A percentile compares a stretch with the other conserved stretches of the same genome.
These are phyloP conservation scores for Calocybe indica DNA, from an alignment of 768 basidiomycete species.

Conservation along the genomic window DNA sequence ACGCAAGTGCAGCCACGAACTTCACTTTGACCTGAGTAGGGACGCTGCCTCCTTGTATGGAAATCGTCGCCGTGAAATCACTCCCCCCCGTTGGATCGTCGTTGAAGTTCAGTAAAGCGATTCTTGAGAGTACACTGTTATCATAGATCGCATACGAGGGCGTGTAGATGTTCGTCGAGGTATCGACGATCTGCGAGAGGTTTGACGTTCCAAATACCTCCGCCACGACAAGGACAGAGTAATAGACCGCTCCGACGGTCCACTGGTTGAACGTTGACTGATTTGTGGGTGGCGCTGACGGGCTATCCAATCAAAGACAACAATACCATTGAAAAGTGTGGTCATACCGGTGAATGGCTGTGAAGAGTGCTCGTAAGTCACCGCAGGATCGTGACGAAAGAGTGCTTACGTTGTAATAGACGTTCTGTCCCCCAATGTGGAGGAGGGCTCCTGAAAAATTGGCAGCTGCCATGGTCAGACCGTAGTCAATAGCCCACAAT, in stretches of 20 bases:
- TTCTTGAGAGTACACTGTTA: slow-evolving; percentile 50
- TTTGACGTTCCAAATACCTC: slow-evolving; percentile 68
- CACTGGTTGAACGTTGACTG: slow-evolving; percentile 55
- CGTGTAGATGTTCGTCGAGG: slow-evolving; percentile 50
- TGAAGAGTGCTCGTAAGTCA: slow-evolving; percentile 34
- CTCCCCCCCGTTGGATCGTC: slow-evolving; percentile 51
- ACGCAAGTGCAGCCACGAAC: slow-evolving; percentile 19
- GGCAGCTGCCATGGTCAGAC: slow-evolving; percentile 52
- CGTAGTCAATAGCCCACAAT: slow-evolving; percentile 62
- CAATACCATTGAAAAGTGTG: background rate
- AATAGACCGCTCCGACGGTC: slow-evolving; percentile 72
- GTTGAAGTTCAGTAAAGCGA: slow-evolving; percentile 72
- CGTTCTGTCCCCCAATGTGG: slow-evolving; percentile 63
- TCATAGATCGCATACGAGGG: slow-evolving; percentile 77
- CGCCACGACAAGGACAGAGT: slow-evolving; percentile 63
- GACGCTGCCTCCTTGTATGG: slow-evolving; percentile 35
- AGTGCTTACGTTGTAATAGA: slow-evolving; percentile 56
- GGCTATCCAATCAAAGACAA: background rate
- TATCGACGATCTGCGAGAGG: slow-evolving; percentile 61
- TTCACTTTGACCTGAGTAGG: slow-evolving; percentile 50
- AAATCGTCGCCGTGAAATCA: slow-evolving; percentile 46
- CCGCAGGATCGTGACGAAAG: background rate
- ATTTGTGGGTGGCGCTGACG: slow-evolving; percentile 42
- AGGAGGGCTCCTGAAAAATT: slow-evolving; percentile 52
- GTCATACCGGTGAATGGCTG: slow-evolving; percentile 55